Base-by-base conservation (phyloP, 2,329 filamentous ascomycete species). In the Fusarium sp. region DNA sequence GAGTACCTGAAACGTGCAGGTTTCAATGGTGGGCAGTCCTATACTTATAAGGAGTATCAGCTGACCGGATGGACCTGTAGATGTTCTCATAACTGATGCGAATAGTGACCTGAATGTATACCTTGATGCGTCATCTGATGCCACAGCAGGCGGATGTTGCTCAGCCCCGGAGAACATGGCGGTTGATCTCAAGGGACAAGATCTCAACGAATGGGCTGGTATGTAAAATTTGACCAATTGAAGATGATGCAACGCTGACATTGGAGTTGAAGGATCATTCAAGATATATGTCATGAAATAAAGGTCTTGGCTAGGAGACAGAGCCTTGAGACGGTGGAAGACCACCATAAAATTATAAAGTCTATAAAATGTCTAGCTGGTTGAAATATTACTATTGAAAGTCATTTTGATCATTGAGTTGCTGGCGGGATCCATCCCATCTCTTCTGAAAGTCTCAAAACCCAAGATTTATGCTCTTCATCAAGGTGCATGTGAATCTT, bases 1-100 rank as follows among this genome's bases (percentile, higher is more conserved):
- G 41, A 52, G 13, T 91, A 85, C 78, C 78, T 92, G 8, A 56
- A 57, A 9, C 76, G 84, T 18, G 87, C 86, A 0, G 89, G 88
- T 0, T 90, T 90, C 70, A 45, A 77, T 63, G 83, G 87, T 87
- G 80, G 57, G 70, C 0, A 14, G 0, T 1, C 6, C n/a, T 28
- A 4, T 7, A 2, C 2, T 0, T 2, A 2, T 22, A 1, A 14
- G 6, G 3, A 17, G 8, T 1, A 8, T 20, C 6, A 5, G 17
- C 12, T 17, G 15, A 55, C 2, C 33, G 31, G 31, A 52, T 10
- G 6, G 0, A 8, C 1, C 1, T 24, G 4, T 0, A 65, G 67
- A 49, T 31, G 1, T 57, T 6, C 24, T 59, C 0, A 54, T 70
- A 1, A 15, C 28, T 0, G 66, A 70, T 11, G 44, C 65, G 0